Evolutionary conservation across 352 stramenopile species (phyloP), one percentile per base, ranked within the genome.

Genomic region (Pythium volutum): DNA sequence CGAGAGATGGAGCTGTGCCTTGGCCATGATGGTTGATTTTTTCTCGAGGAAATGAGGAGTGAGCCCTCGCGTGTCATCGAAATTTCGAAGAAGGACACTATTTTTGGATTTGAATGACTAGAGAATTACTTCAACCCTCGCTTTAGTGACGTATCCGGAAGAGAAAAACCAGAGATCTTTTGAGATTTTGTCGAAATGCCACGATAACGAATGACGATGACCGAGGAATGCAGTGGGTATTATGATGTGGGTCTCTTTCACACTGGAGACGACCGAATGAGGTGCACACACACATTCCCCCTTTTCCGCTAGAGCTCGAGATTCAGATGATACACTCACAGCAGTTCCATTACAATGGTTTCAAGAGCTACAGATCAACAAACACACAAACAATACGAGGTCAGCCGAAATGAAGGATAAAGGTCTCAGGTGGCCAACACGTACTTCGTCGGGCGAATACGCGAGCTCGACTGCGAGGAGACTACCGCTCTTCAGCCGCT

Each of bases 401-500:
- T 43, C 18, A 43, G 14, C 18, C n/a, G n/a, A 54, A 23, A 36
- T 1, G 26, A 20, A 4, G 39, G 45, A 16, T 11, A 15, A 15
- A 6, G 31, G 31, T 43, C 36, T 12, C 9, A 43, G 6, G 36
- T 9, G 18, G n/a, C 18, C 36, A 14, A 27, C 1, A 49, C 69
- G 54, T 76, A 94, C 85, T 69, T 81, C 70, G 70, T 94, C 81
- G 38, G 75, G 71, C 10, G 76, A 71, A 39, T 92, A 94, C 11
- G 76, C 85, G 38, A 94, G 70, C 63, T 94, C 85, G 23, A 94
- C 45, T 20, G 75, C 82, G 50, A 88, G 82, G 46, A 92, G 66
- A 26, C 66, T 64, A 49, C 83, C 82, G 4, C 75, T 79, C 52
- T 87, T 77, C 26, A 94, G 76, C 23, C 84, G 79, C 33, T 89